These are phyloP conservation scores for Waitea zeae DNA, from an alignment of 1,284 basidiomycete genomes.

Conservation along the genomic window DNA sequence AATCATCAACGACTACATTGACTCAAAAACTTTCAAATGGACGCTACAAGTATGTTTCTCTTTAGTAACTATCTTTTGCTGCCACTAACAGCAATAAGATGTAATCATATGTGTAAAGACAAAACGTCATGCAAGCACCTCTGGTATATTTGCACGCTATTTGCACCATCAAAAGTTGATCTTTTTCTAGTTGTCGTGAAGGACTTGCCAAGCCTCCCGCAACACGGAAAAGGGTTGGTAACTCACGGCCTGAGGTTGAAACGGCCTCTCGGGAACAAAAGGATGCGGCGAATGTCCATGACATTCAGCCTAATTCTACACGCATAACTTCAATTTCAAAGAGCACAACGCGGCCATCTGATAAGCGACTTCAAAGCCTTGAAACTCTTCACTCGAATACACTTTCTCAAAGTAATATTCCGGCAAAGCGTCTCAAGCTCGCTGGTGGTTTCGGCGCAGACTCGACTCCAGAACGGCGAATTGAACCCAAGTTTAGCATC, in stretches of 20 bases:
- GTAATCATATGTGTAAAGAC: conserved; percentile 67
- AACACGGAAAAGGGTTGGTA: conserved; percentile 18
- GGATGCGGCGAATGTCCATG: conserved; percentile 1
- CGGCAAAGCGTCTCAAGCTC: not conserved
- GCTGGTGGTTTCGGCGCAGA: too few species aligned
- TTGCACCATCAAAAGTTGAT: conserved; percentile 4
- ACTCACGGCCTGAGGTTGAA: conserved; percentile 7
- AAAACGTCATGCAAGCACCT: conserved; percentile 56
- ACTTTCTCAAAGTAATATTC: not conserved
- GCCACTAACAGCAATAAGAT: conserved; percentile 23
- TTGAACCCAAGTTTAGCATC: too few species aligned
- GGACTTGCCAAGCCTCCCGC: conserved; percentile 38
- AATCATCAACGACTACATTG: not conserved
- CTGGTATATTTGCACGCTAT: conserved; percentile 26
- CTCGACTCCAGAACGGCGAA: too few species aligned
- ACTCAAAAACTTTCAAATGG: conserved; percentile 22
- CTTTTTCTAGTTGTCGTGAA: conserved; percentile 41
- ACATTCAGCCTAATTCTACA: not conserved
- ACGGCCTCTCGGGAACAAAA: conserved; percentile 6
- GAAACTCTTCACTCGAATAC: not conserved
- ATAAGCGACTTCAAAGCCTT: not conserved
- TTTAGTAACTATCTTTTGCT: not conserved
- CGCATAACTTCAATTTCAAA: not conserved
- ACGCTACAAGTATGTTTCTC: conserved; percentile 29
- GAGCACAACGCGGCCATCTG: too few species aligned